Percentiles rank a stretch among this genome's conserved stretches.
These are phyloP conservation scores for Trypethelium eluteriae DNA, from an alignment of 495 filamentous ascomycete species.

Conservation along the genomic window DNA sequence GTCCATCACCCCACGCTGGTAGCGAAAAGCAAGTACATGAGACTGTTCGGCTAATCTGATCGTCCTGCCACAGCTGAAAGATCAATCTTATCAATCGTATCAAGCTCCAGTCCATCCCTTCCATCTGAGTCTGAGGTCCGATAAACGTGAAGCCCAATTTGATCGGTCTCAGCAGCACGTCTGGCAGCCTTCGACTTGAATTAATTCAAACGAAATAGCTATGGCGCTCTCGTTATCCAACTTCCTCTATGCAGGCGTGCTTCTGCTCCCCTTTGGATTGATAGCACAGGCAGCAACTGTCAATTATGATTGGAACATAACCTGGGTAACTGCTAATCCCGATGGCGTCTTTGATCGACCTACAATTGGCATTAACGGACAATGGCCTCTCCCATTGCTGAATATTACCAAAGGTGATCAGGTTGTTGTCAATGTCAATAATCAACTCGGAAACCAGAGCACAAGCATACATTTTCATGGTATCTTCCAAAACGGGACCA, in stretches of 20 bases:
- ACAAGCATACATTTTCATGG: slow-evolving; percentile 77
- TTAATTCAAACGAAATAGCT: slow-evolving; percentile 11
- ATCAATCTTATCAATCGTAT: slow-evolving; percentile 24
- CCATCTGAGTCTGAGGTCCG: neutral
- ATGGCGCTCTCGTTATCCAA: slow-evolving; percentile 39
- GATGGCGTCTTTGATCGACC: slow-evolving; percentile 61
- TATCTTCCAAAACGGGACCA: slow-evolving; percentile 61
- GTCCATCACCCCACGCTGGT: neutral
- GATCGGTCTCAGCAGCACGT: neutral
- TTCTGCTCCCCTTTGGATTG: slow-evolving; percentile 34
- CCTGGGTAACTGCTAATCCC: slow-evolving; percentile 74
- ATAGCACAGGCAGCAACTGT: slow-evolving; percentile 52
- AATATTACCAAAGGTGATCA: slow-evolving; percentile 62
- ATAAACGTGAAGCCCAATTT: neutral
- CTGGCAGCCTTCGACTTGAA: neutral
- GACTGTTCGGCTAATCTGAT: neutral
- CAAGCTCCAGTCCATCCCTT: neutral
- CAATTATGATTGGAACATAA: slow-evolving; percentile 69
- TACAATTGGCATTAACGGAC: slow-evolving; percentile 71
- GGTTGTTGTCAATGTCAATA: slow-evolving; percentile 63
- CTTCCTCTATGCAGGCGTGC: slow-evolving; percentile 31
- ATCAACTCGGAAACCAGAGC: slow-evolving; percentile 61
- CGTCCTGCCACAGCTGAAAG: neutral
- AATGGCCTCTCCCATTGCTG: slow-evolving; percentile 69
- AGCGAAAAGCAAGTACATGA: neutral